Conservation (phyloP, 2,329 filamentous ascomycete species). For the Fusarium sp. region DNA sequence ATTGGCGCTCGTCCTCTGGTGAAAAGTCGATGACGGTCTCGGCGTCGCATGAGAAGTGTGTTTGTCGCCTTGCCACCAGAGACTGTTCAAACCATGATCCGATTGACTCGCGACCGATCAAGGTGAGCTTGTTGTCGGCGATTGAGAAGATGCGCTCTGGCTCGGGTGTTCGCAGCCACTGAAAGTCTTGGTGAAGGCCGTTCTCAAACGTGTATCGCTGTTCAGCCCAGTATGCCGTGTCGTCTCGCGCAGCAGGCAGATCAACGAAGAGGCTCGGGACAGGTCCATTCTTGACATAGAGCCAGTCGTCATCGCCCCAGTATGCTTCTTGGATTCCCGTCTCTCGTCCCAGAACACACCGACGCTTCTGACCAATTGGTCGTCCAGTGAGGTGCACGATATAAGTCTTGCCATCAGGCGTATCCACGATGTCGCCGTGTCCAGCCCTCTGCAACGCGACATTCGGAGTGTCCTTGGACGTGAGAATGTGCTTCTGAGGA, state of each 20-base stretch:
- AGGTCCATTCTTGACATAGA: conserved; percentile 70
- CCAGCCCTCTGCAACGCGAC: conserved; percentile 65
- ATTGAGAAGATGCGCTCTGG: conserved; percentile 63
- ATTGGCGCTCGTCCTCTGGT: conserved; percentile 69
- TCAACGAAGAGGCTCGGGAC: conserved; percentile 66
- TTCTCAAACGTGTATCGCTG: conserved; percentile 60
- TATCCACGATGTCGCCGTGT: conserved; percentile 67
- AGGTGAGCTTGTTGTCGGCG: conserved; percentile 54
- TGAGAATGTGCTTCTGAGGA: conserved; percentile 68
- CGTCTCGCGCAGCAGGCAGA: conserved; percentile 61
- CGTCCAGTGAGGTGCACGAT: conserved; percentile 66
- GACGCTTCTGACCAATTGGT: conserved; percentile 62
- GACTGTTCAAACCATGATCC: conserved; percentile 71
- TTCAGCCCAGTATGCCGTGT: conserved; percentile 63
- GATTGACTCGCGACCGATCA: conserved; percentile 64
- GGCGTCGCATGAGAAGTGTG: conserved; percentile 71
- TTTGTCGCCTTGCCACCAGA: conserved; percentile 66
- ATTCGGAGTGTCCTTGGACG: conserved; percentile 62
- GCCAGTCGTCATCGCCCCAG: conserved; percentile 71
- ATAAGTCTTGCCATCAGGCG: conserved; percentile 64
- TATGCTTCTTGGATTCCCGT: conserved; percentile 69
- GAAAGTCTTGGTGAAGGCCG: conserved; percentile 64
- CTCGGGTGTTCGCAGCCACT: conserved; percentile 69
- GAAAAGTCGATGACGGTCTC: conserved; percentile 67
- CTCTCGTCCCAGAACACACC: conserved; percentile 67